phyloP scores from a whole-genome alignment of 176 grass and related monocot genomes.

The Musa schizocarpa region DNA sequence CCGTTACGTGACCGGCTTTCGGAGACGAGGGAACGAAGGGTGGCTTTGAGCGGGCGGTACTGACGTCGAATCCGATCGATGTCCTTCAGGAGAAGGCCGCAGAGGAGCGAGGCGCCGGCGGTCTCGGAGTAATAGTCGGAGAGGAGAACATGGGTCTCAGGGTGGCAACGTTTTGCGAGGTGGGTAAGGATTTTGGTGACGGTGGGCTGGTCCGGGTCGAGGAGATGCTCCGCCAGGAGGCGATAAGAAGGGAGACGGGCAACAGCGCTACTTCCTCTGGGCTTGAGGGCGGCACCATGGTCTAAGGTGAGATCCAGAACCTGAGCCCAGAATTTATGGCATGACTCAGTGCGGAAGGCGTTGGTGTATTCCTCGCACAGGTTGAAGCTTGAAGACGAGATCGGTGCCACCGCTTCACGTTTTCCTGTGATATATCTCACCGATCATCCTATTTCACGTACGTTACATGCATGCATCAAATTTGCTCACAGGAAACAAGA shows the following conservation, averaged over 20 bases:
- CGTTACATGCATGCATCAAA: neutral
- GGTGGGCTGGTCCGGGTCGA: conserved; percentile 70
- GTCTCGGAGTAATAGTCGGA: conserved; percentile 65
- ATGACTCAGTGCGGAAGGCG: conserved; percentile 90
- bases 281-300: conserved; percentile 56
- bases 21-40: conserved; percentile 43
- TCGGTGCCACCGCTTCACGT: conserved; percentile 17
- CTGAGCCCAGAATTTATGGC: conserved; percentile 88
- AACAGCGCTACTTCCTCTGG: conserved; percentile 10
- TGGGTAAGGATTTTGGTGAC: conserved; percentile 35
- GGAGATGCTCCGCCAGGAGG: conserved; percentile 71
- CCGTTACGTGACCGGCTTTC: conserved; percentile 1
- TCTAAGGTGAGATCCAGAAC: conserved; percentile 73
- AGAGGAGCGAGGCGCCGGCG: conserved; percentile 59
- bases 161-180: conserved; percentile 14
- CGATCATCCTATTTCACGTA: conserved; percentile 8
- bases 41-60: conserved; percentile 68
- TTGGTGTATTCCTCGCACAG: conserved; percentile 81
- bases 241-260: conserved; percentile 56
- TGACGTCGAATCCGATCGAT: conserved; percentile 65
- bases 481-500: neutral
- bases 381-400: conserved; percentile 39
- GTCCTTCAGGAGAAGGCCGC: conserved; percentile 62
- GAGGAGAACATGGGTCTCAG: conserved; percentile 37
- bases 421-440: conserved; percentile 7